phyloP scores from a whole-genome alignment of 2,329 filamentous ascomycete species.

The Beauveria bassiana region DNA sequence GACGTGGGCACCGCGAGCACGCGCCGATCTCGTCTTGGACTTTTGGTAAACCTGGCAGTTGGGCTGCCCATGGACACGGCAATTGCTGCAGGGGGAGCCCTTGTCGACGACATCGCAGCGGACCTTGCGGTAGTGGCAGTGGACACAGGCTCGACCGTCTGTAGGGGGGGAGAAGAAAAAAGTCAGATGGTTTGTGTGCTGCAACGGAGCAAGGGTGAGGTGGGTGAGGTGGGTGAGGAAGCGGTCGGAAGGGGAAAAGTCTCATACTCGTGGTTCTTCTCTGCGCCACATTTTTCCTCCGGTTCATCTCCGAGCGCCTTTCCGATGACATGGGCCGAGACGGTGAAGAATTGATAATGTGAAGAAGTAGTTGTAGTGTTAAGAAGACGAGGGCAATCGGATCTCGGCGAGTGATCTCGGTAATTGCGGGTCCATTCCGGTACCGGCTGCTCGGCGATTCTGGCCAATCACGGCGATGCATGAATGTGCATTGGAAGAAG shows the following conservation, averaged over 20 bases:
- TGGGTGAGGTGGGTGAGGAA: neutral
- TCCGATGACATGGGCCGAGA: neutral
- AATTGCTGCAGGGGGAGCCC: slow-evolving; percentile 41
- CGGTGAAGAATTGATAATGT: neutral
- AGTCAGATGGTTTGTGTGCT: neutral
- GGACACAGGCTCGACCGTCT: slow-evolving; percentile 36
- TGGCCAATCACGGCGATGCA: slow-evolving; percentile 11
- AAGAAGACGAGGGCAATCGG: neutral
- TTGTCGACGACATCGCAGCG: slow-evolving; percentile 40
- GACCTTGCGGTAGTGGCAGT: slow-evolving; percentile 43
- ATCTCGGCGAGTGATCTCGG: neutral
- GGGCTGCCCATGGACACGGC: slow-evolving; percentile 30
- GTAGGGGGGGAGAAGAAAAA: neutral
- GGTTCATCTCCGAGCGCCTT: neutral
- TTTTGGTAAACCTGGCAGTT: slow-evolving; percentile 43
- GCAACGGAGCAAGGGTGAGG: neutral
- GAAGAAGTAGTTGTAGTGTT: neutral
- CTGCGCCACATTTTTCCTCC: neutral
- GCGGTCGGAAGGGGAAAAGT: neutral
- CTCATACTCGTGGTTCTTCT: neutral
- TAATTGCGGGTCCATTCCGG: neutral
- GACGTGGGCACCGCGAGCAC: neutral
- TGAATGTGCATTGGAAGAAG: neutral
- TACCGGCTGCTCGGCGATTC: slow-evolving; percentile 3
- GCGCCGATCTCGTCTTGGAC: slow-evolving; percentile 28